Evolutionary conservation across 352 stramenopile genomes (phyloP).

Genomic region (Phytopythium montanum): DNA sequence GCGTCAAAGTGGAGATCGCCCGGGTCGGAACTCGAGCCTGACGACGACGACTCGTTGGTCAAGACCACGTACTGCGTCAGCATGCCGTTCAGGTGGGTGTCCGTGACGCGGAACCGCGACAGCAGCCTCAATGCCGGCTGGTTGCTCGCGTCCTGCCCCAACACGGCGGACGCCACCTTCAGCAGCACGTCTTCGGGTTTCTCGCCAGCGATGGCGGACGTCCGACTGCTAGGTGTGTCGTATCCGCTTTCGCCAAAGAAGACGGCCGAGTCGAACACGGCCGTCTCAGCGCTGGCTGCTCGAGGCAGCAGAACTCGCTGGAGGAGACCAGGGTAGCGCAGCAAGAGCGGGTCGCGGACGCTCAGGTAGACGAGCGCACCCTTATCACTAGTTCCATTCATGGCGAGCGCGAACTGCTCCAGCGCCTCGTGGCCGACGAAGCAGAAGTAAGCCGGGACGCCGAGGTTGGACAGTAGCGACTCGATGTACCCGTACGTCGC

Average conservation of each 20-base stretch:
- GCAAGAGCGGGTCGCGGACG: conserved; percentile 39
- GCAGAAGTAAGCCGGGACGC: too few relatives aligned
- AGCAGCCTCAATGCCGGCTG: conserved; percentile 17
- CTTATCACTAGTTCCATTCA: conserved; percentile 10
- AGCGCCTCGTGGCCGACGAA: conserved; percentile 40
- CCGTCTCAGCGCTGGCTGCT: conserved; percentile 11
- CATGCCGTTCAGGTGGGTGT: conserved; percentile 34
- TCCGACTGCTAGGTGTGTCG: conserved; percentile 22
- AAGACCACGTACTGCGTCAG: conserved; percentile 20
- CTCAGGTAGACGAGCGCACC: conserved; percentile 49
- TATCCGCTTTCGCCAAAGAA: conserved; percentile 49
- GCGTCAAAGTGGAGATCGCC: conserved; percentile 32
- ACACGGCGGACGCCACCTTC: conserved; percentile 11
- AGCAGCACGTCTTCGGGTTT: conserved; percentile 31
- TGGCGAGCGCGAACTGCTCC: conserved; percentile 28
- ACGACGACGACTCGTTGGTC: conserved; percentile 4
- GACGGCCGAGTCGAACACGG: conserved; percentile 16
- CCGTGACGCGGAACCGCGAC: conserved; percentile 23
- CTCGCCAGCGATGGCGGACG: conserved; percentile 13
- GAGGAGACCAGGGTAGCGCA: conserved; percentile 27
- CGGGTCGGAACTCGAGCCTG: too few relatives aligned
- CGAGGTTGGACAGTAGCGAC: conserved; percentile 35
- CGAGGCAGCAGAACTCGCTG: conserved; percentile 38
- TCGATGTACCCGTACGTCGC: conserved; percentile 44
- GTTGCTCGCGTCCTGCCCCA: not conserved